These are phyloP conservation scores for Exophiala viscosa DNA, from an alignment of 2,329 filamentous ascomycete species.

Conservation along the genomic window DNA sequence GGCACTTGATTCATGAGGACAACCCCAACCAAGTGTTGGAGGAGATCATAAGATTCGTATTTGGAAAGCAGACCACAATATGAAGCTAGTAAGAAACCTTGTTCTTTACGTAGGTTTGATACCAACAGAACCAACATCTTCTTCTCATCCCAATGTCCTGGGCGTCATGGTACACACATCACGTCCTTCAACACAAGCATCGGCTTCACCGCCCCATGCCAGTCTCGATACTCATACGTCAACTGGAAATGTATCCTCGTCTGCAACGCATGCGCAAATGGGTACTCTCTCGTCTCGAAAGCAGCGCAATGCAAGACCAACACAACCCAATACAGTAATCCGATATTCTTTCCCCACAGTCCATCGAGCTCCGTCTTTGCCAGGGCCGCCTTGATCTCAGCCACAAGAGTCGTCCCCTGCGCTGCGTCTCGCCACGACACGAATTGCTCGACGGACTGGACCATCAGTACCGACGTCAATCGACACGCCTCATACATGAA, in stretches of 20 bases:
- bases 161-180: slow-evolving; percentile 1
- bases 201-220: slow-evolving; percentile 14
- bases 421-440: slow-evolving; percentile 4
- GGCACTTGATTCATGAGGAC: slow-evolving; percentile 18
- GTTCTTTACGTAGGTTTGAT: too few relatives aligned
- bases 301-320: slow-evolving; percentile 16
- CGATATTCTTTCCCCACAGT: slow-evolving; percentile 13
- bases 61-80: background rate
- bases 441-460: slow-evolving; percentile 5
- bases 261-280: slow-evolving; percentile 6
- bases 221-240: slow-evolving; percentile 15
- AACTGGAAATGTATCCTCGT: slow-evolving; percentile 10
- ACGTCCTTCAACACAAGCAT: slow-evolving; percentile 13
- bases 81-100: too few relatives aligned
- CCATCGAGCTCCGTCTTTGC: slow-evolving; percentile 8
- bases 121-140: too few relatives aligned
- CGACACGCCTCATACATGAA: slow-evolving; percentile 17
- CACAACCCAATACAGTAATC: slow-evolving; percentile 15
- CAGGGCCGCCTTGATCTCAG: slow-evolving; percentile 4
- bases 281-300: slow-evolving; percentile 12
- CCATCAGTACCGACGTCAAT: slow-evolving; percentile 12
- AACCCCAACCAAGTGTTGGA: slow-evolving; percentile 12
- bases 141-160: too few relatives aligned
- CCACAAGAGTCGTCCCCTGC: slow-evolving; percentile 1
- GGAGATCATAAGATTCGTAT: slow-evolving; percentile 10